Conservation (phyloP, 495 filamentous ascomycete species). For the Neohortaea acidophila region DNA sequence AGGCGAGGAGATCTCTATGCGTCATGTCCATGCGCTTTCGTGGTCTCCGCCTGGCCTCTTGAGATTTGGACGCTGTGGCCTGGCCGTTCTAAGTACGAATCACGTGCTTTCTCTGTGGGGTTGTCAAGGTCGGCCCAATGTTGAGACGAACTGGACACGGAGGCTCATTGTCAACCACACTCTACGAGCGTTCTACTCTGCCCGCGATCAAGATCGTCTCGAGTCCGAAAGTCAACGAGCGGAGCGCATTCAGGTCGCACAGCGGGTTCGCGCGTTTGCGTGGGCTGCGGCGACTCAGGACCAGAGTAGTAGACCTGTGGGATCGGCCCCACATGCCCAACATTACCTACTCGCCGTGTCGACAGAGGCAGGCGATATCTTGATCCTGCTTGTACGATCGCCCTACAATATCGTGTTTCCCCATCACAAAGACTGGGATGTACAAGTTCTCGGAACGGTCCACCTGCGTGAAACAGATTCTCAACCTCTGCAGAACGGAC, state of each 20-base stretch:
- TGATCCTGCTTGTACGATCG: constrained; percentile 24
- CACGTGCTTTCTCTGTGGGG: constrained; percentile 24
- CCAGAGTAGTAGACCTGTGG: not conserved
- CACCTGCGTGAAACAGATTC: constrained; percentile 6
- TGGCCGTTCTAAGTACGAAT: constrained; percentile 48
- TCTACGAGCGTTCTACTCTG: constrained; percentile 14
- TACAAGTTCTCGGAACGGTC: constrained; percentile 7
- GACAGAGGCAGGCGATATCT: constrained; percentile 32
- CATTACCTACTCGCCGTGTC: constrained; percentile 25
- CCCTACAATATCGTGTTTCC: constrained; percentile 16
- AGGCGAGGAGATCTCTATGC: constrained; percentile 46
- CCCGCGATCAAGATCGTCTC: not conserved
- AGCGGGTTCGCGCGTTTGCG: constrained; percentile 21
- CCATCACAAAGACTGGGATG: constrained; percentile 5
- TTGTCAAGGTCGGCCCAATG: constrained; percentile 12
- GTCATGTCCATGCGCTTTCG: constrained; percentile 35
- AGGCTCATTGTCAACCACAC: constrained; percentile 23
- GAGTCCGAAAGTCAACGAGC: constrained; percentile 1
- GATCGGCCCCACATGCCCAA: constrained; percentile 11
- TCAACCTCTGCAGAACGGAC: not conserved
- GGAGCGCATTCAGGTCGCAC: constrained; percentile 6
- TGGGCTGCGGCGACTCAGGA: constrained; percentile 19
- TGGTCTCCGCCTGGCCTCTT: constrained; percentile 50
- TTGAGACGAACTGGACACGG: constrained; percentile 21
- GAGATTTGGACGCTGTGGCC: constrained; percentile 40